These are phyloP conservation scores for Candida nonsorbophila DNA, from an alignment of 805 yeast species.

Conservation along the genomic window DNA sequence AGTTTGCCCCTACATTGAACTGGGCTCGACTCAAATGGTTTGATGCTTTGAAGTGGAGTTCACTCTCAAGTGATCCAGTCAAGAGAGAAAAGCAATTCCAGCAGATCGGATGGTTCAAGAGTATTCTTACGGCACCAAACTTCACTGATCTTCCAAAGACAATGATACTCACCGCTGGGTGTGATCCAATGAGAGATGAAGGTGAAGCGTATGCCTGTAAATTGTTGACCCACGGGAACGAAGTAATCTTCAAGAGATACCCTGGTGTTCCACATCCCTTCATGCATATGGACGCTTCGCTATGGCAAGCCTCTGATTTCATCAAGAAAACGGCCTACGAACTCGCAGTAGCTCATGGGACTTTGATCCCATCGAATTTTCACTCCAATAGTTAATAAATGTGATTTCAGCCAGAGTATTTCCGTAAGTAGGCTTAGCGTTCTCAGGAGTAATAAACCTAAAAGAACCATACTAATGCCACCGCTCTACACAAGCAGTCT, in stretches of 20 bases:
- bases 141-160: constrained; percentile 19
- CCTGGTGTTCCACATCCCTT: constrained; percentile 29
- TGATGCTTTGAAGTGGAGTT: constrained; percentile 21
- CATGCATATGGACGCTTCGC: constrained; percentile 24
- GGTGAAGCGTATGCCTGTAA: constrained; percentile 24
- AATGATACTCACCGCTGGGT: constrained; percentile 22
- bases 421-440: background rate
- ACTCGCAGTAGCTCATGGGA: constrained; percentile 19
- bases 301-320: constrained; percentile 22
- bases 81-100: constrained; percentile 10
- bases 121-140: constrained; percentile 20
- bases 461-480: background rate
- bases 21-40: constrained; percentile 25
- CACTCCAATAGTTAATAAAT: background rate
- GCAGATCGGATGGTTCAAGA: constrained; percentile 23
- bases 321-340: constrained; percentile 20
- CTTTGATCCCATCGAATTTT: background rate
- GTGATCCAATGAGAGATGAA: constrained; percentile 27
- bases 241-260: constrained; percentile 19
- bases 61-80: constrained; percentile 10
- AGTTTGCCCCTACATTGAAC: constrained; percentile 25
- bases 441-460: background rate
- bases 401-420: background rate
- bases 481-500: background rate
- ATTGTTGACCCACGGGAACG: constrained; percentile 17